Conservation (phyloP, 2,329 filamentous ascomycete genomes). For the Penicillium sp. region DNA sequence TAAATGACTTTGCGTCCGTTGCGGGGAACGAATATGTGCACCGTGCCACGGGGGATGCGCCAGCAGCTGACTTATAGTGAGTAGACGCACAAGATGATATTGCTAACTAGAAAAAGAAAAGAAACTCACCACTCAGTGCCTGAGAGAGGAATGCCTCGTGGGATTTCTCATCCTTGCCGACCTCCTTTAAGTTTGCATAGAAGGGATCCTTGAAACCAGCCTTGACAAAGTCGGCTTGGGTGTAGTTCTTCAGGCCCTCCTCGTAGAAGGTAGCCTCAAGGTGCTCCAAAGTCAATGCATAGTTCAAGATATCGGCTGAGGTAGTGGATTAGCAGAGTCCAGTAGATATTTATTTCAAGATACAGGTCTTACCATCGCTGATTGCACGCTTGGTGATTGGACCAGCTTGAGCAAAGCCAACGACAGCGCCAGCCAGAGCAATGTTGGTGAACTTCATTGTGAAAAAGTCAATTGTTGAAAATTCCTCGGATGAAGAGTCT, state of each 20-base stretch:
- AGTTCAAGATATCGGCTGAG: conserved; percentile 27
- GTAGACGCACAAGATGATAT: background rate
- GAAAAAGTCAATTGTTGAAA: background rate
- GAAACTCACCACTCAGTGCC: conserved; percentile 38
- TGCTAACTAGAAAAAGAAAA: too few relatives aligned
- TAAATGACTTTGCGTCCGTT: conserved; percentile 54
- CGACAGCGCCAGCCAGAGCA: conserved; percentile 11
- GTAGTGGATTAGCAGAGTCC: background rate
- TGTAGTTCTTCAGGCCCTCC: conserved; percentile 63
- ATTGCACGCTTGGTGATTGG: conserved; percentile 16
- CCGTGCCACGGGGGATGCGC: conserved; percentile 55
- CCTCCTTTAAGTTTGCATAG: conserved; percentile 62
- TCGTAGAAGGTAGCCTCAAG: conserved; percentile 68
- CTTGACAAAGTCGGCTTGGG: conserved; percentile 54
- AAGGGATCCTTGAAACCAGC: conserved; percentile 58
- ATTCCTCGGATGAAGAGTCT: background rate
- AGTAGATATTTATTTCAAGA: too few relatives aligned
- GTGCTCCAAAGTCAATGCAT: conserved; percentile 52
- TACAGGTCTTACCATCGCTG: conserved; percentile 11
- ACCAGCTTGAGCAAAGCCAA: conserved; percentile 12
- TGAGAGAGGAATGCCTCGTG: conserved; percentile 63
- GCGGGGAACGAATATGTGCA: conserved; percentile 63
- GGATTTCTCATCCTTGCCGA: conserved; percentile 61
- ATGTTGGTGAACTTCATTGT: conserved; percentile 19
- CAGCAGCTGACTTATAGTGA: conserved; percentile 39